Evolutionary conservation across 1,284 basidiomycete genomes (phyloP), one percentile per base, ranked within the genome.

Genomic region (Ganoderma sinense): DNA sequence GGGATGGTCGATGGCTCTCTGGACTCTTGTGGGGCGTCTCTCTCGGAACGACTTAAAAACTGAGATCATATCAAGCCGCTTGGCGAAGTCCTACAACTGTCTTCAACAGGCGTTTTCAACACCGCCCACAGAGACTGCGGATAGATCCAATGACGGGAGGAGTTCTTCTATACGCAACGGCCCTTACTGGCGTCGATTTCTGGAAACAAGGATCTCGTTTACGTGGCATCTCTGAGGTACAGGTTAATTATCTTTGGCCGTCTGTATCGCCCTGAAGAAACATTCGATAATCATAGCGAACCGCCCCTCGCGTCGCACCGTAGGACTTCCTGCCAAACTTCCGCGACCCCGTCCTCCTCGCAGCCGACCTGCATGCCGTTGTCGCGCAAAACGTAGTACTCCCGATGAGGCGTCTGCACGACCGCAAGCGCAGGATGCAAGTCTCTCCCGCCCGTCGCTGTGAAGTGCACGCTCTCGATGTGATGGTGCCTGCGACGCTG

Each of bases 321-420:
- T n/a, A 94, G 71, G 53, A 92, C 75, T 61, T 82, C 73, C 82
- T 84, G 89, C 92, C 92, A 94, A 13, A 89, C 81, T 2, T 75
- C 69, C 13, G 85, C 84, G 26, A 94, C 82, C 0, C 91, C 91
- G 16, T 91, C 90, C 75, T 94, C 92, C 76, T 94, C 92, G 68
- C 87, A 89, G 14, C 92, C 92, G 29, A 94, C 84, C 74, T 91
- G 87, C 88, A 92, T 90, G 2, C 92, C 92, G 69, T 91, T 94
- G 68, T 93, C 90, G 67, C 84, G 86, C 68, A 94, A 76, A 53
- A 93, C 83, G 74, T 84, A 90, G 75, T 92, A 92, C 76, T 90
- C 90, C 68, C 92, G 80, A 45, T 81, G 82, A 5, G 88, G 87
- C 0, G 92, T 94, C 75, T 92, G 91, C 7, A 93, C 84, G 18